Base-by-base conservation (phyloP, 192 early-diverging fungal species). In the Coemansia sp. region DNA sequence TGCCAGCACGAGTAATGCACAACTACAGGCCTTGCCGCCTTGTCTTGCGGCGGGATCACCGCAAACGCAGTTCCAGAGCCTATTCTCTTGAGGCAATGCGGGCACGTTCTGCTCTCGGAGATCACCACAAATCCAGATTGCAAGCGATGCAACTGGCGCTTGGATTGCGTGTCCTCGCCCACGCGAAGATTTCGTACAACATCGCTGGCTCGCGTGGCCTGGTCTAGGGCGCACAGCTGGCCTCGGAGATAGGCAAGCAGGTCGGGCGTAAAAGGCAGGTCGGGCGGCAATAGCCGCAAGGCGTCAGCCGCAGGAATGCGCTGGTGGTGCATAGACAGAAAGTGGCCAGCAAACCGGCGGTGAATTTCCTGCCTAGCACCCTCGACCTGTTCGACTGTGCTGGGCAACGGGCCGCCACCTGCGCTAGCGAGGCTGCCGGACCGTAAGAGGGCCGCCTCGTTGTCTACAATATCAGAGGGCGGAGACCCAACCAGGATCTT, bases 1-100 rank as follows among this genome's bases (percentile, higher is more conserved):
- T 81, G 78, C 69, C 67, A 80, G 67, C 83, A 84, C 39, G 83
- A 81, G 59, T 78, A 84, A 21, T 84, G 83, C 12, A 84, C 73
- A 20, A 81, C 78, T 31, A 45, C 25, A 26, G 72, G 70, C 47
- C 65, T 65, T 6, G 26, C 10, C 6, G 33, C 50, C 37, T 61
- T 58, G n/a, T 56, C 42, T 7, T 63, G 62, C 11, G 60, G 20
- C 20, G 73, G 72, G 42, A 78, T 65, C 37, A 84, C 65, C 5
- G 78, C 78, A 70, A 77, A 84, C 13, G 75, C 77, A 6, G 71
- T 70, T 59, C 77, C 74, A 7, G 73, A 64, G 42, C 83, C 83
- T 25, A 84, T 84, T n/a, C 83, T 75, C 72, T 84, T 84, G 25
- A 81, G 57, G 62, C 83, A 84, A 9, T 77, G 75, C 16, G 78